These are phyloP conservation scores for Extremus antarcticus DNA, from an alignment of 495 filamentous ascomycete genomes.

Conservation along the genomic window DNA sequence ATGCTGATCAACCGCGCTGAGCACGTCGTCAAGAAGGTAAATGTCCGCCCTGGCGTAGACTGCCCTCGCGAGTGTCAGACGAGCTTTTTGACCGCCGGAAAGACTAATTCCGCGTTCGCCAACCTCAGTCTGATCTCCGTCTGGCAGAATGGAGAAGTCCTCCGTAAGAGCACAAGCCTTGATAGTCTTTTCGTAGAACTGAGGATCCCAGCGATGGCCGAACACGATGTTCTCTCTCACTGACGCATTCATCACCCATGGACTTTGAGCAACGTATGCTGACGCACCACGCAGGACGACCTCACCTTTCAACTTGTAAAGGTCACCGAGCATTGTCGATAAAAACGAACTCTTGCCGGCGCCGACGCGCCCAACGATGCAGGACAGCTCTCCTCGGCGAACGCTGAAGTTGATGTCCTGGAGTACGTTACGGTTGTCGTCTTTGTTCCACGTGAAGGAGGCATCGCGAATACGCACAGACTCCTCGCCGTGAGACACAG, in stretches of 20 bases:
- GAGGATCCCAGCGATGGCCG: slow-evolving; percentile 86
- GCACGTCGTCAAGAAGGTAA: slow-evolving; percentile 85
- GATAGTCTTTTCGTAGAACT: slow-evolving; percentile 88
- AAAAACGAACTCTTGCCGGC: slow-evolving; percentile 89
- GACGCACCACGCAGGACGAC: slow-evolving; percentile 69
- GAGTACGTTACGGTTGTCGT: slow-evolving; percentile 49
- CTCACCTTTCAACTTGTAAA: slow-evolving; percentile 81
- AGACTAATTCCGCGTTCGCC: slow-evolving; percentile 95
- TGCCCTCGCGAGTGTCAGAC: slow-evolving; percentile 86
- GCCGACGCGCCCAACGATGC: slow-evolving; percentile 91
- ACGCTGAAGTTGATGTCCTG: slow-evolving; percentile 77
- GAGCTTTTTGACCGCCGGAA: slow-evolving; percentile 92
- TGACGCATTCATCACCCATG: slow-evolving; percentile 97
- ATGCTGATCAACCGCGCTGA: slow-evolving; percentile 96
- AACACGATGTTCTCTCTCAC: slow-evolving; percentile 97
- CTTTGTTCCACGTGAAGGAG: slow-evolving; percentile 88
- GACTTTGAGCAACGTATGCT: slow-evolving; percentile 83
- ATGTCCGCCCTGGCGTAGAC: slow-evolving; percentile 97
- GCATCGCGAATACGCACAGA: slow-evolving; percentile 71
- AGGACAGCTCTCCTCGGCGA: slow-evolving; percentile 81
- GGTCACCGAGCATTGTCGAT: slow-evolving; percentile 73
- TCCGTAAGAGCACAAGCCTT: slow-evolving; percentile 87
- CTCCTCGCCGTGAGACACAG: slow-evolving; percentile 75
- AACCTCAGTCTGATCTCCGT: slow-evolving; percentile 93
- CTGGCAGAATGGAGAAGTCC: slow-evolving; percentile 85